Percentiles rank a stretch among this genome's conserved stretches.
phyloP scores from a whole-genome alignment of 225 moss, liverwort and hornwort genomes.

The Marchantia paleacea region DNA sequence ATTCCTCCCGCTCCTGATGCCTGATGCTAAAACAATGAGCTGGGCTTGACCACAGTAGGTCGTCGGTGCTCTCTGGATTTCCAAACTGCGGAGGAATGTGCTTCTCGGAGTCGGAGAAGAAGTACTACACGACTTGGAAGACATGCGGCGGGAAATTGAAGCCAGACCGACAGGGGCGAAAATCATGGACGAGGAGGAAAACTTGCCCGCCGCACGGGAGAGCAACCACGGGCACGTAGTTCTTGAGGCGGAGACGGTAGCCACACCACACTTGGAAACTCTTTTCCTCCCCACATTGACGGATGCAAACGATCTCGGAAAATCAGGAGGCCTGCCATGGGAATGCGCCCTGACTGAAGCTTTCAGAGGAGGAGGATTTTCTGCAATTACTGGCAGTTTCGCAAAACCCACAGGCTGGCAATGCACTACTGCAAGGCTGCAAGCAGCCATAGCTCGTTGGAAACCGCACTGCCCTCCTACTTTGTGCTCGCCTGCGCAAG shows the following conservation, averaged over 20 bases:
- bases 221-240: not conserved
- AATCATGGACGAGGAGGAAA: not conserved
- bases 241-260: not conserved
- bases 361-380: slow-evolving; percentile 4
- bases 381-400: not conserved
- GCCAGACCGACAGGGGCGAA: slow-evolving; percentile 2
- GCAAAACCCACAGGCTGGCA: slow-evolving; percentile 1
- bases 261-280: not conserved
- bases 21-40: slow-evolving; percentile 7
- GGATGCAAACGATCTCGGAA: not conserved
- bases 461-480: slow-evolving; percentile 1
- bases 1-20: slow-evolving; percentile 21
- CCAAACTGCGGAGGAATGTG: not conserved
- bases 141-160: not conserved
- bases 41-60: not conserved
- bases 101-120: slow-evolving; percentile 1
- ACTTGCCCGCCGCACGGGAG: not conserved
- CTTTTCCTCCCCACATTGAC: not conserved
- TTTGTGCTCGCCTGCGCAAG: not conserved
- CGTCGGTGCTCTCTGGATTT: not conserved
- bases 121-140: not conserved
- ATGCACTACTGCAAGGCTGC: slow-evolving; percentile 19
- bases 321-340: slow-evolving; percentile 21
- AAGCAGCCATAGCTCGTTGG: slow-evolving; percentile 18
- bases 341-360: slow-evolving; percentile 6